phyloP scores from a whole-genome alignment of 2,329 filamentous ascomycete genomes.

The Lachnellula occidentalis region DNA sequence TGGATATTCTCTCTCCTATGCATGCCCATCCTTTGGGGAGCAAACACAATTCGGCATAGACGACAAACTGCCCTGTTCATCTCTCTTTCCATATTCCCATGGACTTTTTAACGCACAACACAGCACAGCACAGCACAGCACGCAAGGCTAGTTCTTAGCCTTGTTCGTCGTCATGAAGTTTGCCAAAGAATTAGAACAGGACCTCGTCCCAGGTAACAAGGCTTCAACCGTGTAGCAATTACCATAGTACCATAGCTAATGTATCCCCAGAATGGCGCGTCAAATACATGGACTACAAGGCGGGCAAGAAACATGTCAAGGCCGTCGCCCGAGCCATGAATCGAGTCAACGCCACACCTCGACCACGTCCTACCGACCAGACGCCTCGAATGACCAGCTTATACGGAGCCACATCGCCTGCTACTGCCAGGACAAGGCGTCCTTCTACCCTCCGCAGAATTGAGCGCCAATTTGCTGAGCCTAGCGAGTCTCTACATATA shows the following conservation, averaged over 20 bases:
- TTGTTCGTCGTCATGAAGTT: constrained; percentile 49
- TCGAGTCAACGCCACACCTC: constrained; percentile 51
- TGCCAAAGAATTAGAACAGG: constrained; percentile 75
- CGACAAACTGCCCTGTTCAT: no score
- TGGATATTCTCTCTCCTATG: no score
- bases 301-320: constrained; percentile 91
- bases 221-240: not conserved
- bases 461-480: constrained; percentile 6
- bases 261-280: constrained; percentile 70
- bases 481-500: constrained; percentile 11
- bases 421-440: constrained; percentile 3
- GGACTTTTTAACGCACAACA: not conserved
- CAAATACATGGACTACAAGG: constrained; percentile 95
- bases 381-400: constrained; percentile 13
- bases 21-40: no score
- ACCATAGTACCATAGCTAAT: constrained; percentile 3
- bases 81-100: no score
- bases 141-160: not conserved
- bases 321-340: constrained; percentile 68
- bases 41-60: no score
- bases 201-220: constrained; percentile 70
- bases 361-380: constrained; percentile 11
- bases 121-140: not conserved
- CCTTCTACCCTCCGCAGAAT: constrained; percentile 1
- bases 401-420: constrained; percentile 23